Evolutionary conservation across 2,329 filamentous ascomycete genomes (phyloP).

Genomic region (Amylocarpus encephaloides): DNA sequence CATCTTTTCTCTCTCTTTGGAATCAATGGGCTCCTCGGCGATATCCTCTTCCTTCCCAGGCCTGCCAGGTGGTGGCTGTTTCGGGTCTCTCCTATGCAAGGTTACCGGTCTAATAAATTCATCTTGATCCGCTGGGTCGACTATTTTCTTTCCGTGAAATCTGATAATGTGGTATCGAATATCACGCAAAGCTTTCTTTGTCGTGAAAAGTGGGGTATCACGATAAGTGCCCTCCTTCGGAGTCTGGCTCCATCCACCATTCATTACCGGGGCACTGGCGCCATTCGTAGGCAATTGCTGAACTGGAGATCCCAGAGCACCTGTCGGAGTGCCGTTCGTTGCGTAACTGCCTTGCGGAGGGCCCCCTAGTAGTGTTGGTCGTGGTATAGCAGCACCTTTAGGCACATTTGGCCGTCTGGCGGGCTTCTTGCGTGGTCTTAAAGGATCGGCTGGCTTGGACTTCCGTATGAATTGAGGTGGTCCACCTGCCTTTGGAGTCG

Average conservation of each 20-base stretch:
- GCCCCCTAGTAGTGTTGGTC: constrained; percentile 19
- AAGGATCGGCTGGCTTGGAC: constrained; percentile 51
- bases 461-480: constrained; percentile 41
- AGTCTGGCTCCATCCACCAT: constrained; percentile 44
- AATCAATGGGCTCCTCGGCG: constrained; percentile 40
- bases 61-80: constrained; percentile 58
- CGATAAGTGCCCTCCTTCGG: constrained; percentile 32
- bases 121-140: constrained; percentile 63
- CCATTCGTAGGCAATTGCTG: constrained; percentile 12
- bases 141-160: constrained; percentile 53
- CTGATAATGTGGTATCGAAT: constrained; percentile 87
- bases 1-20: constrained; percentile 54
- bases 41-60: constrained; percentile 53
- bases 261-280: constrained; percentile 24
- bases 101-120: constrained; percentile 85
- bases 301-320: constrained; percentile 4
- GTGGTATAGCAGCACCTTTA: constrained; percentile 10
- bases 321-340: constrained; percentile 14
- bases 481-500: constrained; percentile 34
- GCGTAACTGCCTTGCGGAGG: constrained; percentile 13
- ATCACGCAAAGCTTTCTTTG: constrained; percentile 72
- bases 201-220: constrained; percentile 70
- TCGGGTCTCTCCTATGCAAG: constrained; percentile 81
- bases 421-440: constrained; percentile 55
- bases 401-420: constrained; percentile 33